Evolutionary conservation across 2,329 filamentous ascomycete genomes (phyloP).

Genomic region (Ceratocystis diversiconidia): DNA sequence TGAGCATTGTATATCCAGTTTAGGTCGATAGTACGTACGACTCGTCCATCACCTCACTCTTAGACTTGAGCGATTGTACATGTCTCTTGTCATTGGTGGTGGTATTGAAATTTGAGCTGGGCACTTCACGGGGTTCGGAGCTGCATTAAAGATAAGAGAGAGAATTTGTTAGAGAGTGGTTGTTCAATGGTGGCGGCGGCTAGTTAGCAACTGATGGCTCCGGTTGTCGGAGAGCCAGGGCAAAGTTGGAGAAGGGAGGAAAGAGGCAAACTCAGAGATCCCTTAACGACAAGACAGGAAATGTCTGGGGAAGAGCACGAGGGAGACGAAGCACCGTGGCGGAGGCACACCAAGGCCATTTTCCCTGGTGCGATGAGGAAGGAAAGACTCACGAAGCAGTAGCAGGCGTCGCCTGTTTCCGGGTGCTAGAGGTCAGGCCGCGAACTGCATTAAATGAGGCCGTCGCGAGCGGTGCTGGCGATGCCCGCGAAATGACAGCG

Average conservation of each 20-base stretch:
- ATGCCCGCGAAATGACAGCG: conserved; percentile 12
- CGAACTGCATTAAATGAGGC: conserved; percentile 17
- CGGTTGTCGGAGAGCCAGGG: no score
- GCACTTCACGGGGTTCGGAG: conserved; percentile 37
- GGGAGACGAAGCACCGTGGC: neutral
- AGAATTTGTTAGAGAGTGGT: conserved; percentile 18
- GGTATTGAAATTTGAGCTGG: conserved; percentile 48
- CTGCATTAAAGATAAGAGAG: conserved; percentile 27
- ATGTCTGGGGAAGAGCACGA: neutral
- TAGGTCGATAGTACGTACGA: conserved; percentile 43
- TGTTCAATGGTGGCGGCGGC: neutral
- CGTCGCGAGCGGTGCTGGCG: conserved; percentile 16
- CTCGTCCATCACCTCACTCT: conserved; percentile 57
- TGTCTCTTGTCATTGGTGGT: conserved; percentile 37
- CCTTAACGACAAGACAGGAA: neutral
- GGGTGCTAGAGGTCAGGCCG: conserved; percentile 12
- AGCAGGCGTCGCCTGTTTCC: conserved; percentile 20
- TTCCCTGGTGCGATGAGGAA: neutral
- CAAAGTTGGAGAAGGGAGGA: neutral
- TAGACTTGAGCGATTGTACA: conserved; percentile 53
- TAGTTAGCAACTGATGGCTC: neutral
- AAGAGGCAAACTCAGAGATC: neutral
- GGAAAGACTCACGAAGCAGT: conserved; percentile 15
- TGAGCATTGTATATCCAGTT: neutral
- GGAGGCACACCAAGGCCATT: neutral